Conservation (phyloP, 371 early-diverging fungal species). For the Mucor indicus region DNA sequence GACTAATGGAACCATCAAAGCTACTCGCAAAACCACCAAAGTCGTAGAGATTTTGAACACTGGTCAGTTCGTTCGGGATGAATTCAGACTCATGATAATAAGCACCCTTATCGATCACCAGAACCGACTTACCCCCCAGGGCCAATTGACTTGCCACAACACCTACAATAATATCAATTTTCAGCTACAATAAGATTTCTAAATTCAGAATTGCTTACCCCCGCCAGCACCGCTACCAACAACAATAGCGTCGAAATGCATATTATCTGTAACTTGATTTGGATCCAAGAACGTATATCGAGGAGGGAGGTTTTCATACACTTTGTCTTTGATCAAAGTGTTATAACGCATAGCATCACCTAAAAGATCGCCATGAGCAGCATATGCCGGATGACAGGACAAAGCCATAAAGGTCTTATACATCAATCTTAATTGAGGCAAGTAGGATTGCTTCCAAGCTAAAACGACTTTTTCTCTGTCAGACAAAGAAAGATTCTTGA, state of each 20-base stretch:
- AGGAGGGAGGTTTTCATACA: conserved; percentile 12
- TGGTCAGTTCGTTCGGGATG: conserved; percentile 44
- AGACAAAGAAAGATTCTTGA: conserved; percentile 40
- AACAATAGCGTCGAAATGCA: conserved; percentile 64
- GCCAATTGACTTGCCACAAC: conserved; percentile 71
- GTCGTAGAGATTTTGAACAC: conserved; percentile 51
- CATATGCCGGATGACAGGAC: conserved; percentile 24
- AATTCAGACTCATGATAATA: conserved; percentile 57
- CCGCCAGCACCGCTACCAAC: conserved; percentile 81
- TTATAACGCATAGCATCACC: conserved; percentile 17
- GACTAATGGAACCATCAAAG: conserved; percentile 42
- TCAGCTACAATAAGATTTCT: neutral
- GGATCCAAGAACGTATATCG: conserved; percentile 5
- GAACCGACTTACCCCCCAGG: conserved; percentile 61
- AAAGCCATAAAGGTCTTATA: conserved; percentile 31
- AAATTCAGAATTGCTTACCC: conserved; percentile 22
- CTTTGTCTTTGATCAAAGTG: conserved; percentile 6
- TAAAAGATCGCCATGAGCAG: neutral
- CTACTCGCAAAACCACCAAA: conserved; percentile 38
- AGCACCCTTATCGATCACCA: conserved; percentile 76
- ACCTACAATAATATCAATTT: conserved; percentile 22
- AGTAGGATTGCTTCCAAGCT: conserved; percentile 44
- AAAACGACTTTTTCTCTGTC: conserved; percentile 49
- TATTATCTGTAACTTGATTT: conserved; percentile 20
- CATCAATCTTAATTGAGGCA: conserved; percentile 46